Conservation (phyloP, 495 filamentous ascomycete species). For the Terfezia claveryi region DNA sequence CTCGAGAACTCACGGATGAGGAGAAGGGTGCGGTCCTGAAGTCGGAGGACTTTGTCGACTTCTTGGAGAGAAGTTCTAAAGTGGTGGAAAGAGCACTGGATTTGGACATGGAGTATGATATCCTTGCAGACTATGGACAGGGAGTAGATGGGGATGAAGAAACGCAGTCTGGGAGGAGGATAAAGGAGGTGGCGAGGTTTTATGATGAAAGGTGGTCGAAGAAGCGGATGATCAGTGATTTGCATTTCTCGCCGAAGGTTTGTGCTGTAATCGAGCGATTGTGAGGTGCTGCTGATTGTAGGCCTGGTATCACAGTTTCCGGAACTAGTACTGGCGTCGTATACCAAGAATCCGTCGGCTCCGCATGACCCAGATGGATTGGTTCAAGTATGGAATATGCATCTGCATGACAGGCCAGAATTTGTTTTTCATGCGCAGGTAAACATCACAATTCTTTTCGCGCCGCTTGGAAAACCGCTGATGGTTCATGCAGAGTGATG, state of each 20-base stretch:
- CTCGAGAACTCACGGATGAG: slow-evolving; percentile 59
- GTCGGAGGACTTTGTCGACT: slow-evolving; percentile 82
- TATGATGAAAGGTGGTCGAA: slow-evolving; percentile 91
- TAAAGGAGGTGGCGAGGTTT: slow-evolving; percentile 78
- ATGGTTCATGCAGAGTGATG: slow-evolving; percentile 39
- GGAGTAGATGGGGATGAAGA: slow-evolving; percentile 71
- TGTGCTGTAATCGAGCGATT: slow-evolving; percentile 3
- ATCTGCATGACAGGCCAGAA: slow-evolving; percentile 79
- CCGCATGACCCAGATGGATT: slow-evolving; percentile 90
- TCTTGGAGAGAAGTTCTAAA: slow-evolving; percentile 86
- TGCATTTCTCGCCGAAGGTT: slow-evolving; percentile 83
- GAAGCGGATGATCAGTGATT: slow-evolving; percentile 83
- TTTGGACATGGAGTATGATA: slow-evolving; percentile 63
- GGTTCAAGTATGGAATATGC: slow-evolving; percentile 90
- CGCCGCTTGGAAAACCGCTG: background rate
- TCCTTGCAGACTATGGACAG: slow-evolving; percentile 80
- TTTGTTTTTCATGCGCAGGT: slow-evolving; percentile 80
- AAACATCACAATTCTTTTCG: slow-evolving; percentile 1
- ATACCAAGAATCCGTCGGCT: slow-evolving; percentile 88
- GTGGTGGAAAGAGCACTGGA: slow-evolving; percentile 91
- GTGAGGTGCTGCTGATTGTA: slow-evolving; percentile 6
- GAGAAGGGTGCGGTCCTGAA: slow-evolving; percentile 80
- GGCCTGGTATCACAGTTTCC: slow-evolving; percentile 34
- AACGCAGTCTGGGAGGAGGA: slow-evolving; percentile 41
- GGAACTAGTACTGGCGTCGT: slow-evolving; percentile 77